Conservation (phyloP, 2,329 filamentous ascomycete species). For the Allantophomopsis lycopodina region DNA sequence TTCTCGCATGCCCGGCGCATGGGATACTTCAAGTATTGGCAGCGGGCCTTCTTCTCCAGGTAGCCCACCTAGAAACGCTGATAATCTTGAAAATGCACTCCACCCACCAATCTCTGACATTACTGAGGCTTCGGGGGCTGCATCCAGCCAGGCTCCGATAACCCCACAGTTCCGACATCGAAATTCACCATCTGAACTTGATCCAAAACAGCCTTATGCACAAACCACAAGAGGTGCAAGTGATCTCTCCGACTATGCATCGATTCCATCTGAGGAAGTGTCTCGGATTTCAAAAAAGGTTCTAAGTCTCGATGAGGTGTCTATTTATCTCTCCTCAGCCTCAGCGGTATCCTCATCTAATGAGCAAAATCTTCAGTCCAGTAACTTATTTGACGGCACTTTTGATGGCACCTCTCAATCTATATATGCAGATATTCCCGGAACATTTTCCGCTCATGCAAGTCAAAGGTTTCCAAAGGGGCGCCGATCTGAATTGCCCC, state of each 20-base stretch:
- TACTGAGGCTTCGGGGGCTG: no score
- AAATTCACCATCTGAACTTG: no score
- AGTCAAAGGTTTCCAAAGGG: not conserved
- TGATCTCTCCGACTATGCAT: constrained; percentile 5
- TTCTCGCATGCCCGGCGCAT: constrained; percentile 12
- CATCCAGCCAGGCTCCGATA: no score
- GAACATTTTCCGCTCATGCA: constrained; percentile 40
- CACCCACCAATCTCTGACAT: no score
- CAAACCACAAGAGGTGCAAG: no score
- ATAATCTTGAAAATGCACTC: constrained; percentile 13
- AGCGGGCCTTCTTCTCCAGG: constrained; percentile 8
- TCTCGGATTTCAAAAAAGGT: constrained; percentile 18
- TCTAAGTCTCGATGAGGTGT: constrained; percentile 19
- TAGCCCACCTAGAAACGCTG: constrained; percentile 5
- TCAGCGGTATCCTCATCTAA: constrained; percentile 2
- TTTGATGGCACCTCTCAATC: constrained; percentile 13
- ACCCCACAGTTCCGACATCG: no score
- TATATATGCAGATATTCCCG: constrained; percentile 38
- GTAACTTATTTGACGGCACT: constrained; percentile 7
- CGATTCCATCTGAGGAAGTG: constrained; percentile 12
- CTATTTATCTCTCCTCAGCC: constrained; percentile 18
- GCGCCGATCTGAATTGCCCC: not conserved
- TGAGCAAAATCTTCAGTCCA: constrained; percentile 1
- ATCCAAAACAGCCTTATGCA: no score
- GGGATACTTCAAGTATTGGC: constrained; percentile 9